Conservation (phyloP, 768 basidiomycete genomes). For the Suillus alpinus region DNA sequence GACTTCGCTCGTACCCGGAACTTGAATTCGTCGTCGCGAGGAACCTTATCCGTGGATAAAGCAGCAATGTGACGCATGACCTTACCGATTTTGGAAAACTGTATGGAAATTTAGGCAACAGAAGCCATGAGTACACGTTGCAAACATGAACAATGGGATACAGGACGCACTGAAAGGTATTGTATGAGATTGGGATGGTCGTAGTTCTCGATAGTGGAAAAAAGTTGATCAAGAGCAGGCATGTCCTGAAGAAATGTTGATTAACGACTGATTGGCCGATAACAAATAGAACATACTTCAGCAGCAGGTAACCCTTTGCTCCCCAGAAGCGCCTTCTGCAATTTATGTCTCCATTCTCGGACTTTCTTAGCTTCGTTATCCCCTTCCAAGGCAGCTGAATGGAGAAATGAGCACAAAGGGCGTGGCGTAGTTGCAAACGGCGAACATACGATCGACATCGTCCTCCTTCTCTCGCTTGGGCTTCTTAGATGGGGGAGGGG, state of each 20-base stretch:
- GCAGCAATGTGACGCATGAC: constrained; percentile 63
- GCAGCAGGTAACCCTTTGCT: constrained; percentile 61
- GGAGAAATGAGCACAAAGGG: constrained; percentile 8
- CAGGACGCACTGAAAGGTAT: constrained; percentile 55
- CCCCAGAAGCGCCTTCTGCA: constrained; percentile 84
- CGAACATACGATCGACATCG: constrained; percentile 54
- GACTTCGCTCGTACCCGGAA: constrained; percentile 48
- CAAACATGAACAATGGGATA: constrained; percentile 8
- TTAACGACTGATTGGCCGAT: constrained; percentile 6
- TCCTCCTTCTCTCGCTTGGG: constrained; percentile 57
- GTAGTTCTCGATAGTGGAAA: constrained; percentile 74
- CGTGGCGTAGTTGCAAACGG: not conserved
- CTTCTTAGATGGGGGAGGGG: constrained; percentile 67
- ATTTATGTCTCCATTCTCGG: constrained; percentile 87
- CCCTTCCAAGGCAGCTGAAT: constrained; percentile 40
- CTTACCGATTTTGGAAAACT: constrained; percentile 51
- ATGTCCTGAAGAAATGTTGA: constrained; percentile 56
- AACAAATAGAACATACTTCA: constrained; percentile 44
- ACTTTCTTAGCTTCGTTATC: constrained; percentile 73
- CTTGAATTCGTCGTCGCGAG: constrained; percentile 50
- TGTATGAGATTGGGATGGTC: constrained; percentile 70
- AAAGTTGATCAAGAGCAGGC: constrained; percentile 66
- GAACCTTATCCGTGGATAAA: constrained; percentile 40
- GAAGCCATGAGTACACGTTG: constrained; percentile 7
- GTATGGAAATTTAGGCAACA: constrained; percentile 6